Percentiles rank a stretch among this genome's conserved stretches.
Evolutionary conservation across 306 rosid genomes (phyloP).

Genomic region (Citrullus colocynthis): DNA sequence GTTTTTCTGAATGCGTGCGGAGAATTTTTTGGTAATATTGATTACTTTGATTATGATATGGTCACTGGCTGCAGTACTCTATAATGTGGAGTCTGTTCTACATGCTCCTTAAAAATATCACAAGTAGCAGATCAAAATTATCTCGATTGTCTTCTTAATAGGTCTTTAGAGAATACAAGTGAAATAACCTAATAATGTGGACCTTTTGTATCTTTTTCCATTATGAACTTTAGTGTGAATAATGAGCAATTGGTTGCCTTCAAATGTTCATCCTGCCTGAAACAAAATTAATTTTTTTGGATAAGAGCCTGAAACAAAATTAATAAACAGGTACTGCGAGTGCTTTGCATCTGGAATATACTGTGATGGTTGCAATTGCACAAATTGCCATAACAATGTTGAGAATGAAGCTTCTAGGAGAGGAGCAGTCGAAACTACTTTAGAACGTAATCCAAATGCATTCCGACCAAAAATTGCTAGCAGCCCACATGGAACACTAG

Average conservation of each 20-base stretch:
- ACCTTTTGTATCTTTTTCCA: neutral
- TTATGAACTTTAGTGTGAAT: neutral
- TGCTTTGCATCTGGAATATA: conserved; percentile 97
- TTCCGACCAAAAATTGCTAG: conserved; percentile 94
- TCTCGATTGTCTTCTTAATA: neutral
- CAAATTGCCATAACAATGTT: conserved; percentile 82
- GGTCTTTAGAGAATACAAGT: neutral
- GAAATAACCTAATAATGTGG: neutral
- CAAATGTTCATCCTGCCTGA: neutral
- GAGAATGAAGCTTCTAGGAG: conserved; percentile 85
- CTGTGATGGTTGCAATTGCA: conserved; percentile 95
- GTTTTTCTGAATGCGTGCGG: neutral
- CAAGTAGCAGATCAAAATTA: neutral
- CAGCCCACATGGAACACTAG: conserved; percentile 78
- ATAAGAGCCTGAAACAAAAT: neutral
- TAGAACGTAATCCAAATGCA: conserved; percentile 98
- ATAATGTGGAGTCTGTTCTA: neutral
- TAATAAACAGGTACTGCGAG: conserved; percentile 79
- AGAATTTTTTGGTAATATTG: neutral
- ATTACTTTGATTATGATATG: neutral
- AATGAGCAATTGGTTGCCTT: conserved; percentile 12
- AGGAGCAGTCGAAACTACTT: conserved; percentile 87
- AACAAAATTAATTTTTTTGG: too few relatives aligned
- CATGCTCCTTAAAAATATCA: neutral
- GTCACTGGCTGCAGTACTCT: neutral